Evolutionary conservation across 139 green algal genomes (phyloP).

Genomic region (Limnomonas spitsbergensis): DNA sequence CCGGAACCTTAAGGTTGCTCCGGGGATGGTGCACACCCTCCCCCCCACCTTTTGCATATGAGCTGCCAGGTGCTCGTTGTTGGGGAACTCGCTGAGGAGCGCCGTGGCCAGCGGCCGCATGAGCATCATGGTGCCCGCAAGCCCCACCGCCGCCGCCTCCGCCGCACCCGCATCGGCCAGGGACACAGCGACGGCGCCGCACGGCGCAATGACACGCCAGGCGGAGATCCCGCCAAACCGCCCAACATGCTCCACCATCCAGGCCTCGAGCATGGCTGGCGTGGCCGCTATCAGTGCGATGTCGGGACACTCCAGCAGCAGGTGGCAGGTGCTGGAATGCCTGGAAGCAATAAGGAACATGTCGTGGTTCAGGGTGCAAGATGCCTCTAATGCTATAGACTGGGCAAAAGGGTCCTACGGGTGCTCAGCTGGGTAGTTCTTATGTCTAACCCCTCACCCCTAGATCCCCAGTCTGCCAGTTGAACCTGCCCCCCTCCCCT

Average conservation of each 20-base stretch:
- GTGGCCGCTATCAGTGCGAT: background rate
- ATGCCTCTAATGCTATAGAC: no score
- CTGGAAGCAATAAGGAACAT: no score
- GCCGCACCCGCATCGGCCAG: background rate
- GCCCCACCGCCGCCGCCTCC: background rate
- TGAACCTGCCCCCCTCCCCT: background rate
- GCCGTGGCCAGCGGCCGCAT: background rate
- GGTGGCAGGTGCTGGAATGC: background rate
- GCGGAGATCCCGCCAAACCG: constrained; percentile 6
- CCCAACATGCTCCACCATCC: constrained; percentile 10
- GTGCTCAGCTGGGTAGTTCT: no score
- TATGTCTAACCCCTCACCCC: no score
- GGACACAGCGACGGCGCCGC: background rate
- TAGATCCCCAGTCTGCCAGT: no score
- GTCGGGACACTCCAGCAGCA: constrained; percentile 15
- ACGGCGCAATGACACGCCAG: background rate
- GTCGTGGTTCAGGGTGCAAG: no score
- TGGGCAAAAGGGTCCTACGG: no score
- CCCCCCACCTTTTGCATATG: background rate
- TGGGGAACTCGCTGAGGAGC: constrained; percentile 4
- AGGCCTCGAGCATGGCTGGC: constrained; percentile 9
- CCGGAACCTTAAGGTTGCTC: no score
- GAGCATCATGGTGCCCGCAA: background rate
- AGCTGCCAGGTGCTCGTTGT: background rate
- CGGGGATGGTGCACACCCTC: background rate